Evolutionary conservation across 2,329 filamentous ascomycete genomes (phyloP).

Genomic region (Ceratocystis destructans): DNA sequence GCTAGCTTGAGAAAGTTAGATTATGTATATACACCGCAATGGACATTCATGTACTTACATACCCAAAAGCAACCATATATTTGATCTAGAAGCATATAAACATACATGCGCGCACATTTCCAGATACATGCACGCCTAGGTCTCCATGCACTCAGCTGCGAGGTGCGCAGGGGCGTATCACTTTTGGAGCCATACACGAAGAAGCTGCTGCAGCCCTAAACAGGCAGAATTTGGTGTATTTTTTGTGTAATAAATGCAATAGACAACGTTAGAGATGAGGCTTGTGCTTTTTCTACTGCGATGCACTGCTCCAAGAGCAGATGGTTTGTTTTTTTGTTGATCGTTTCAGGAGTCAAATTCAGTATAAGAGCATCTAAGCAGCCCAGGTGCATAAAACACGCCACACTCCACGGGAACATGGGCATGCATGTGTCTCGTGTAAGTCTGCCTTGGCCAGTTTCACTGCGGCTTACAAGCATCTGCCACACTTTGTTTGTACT

Average conservation of each 20-base stretch:
- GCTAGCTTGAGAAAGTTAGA: background rate
- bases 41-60: conserved; percentile 4
- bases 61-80: background rate
- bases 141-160: no score
- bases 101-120: background rate
- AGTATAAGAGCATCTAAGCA: no score
- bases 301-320: no score
- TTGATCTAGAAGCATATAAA: background rate
- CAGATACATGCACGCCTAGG: background rate
- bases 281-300: no score
- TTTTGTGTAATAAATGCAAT: no score
- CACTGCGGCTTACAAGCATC: background rate
- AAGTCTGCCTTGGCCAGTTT: background rate
- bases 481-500: background rate
- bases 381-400: background rate
- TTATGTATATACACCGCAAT: conserved; percentile 6
- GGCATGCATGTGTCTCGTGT: background rate
- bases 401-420: background rate
- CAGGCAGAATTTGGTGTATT: no score
- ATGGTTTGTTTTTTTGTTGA: no score
- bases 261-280: no score
- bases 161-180: no score
- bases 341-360: no score
- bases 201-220: no score
- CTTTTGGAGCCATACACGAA: no score